Evolutionary conservation across 805 yeast genomes (phyloP), one percentile per base, ranked within the genome.

Genomic region (Ogataea chonburiensis): DNA sequence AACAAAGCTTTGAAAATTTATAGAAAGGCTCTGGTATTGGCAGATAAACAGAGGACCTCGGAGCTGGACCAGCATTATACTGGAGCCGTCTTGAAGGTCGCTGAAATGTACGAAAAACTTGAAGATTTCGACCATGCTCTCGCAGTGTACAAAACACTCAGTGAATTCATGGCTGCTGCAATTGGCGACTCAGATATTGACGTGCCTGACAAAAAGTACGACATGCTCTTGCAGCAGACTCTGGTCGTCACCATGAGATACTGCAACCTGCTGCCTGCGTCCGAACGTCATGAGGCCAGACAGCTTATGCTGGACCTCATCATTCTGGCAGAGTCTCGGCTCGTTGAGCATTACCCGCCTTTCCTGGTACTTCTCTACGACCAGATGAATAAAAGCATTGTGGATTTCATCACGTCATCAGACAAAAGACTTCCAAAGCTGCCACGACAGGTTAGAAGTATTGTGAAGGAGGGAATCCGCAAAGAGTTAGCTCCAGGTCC

Each of bases 51-150:
- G 28, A 68, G 66, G 0, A 53, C 81, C 52, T 73, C 75, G 42
- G 71, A 70, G 6, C 49, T 81, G 24, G 65, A 77, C 32, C 93
- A 86, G 55, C 93, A 85, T 54, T 88, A 83, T 58, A 86, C 96
- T 0, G 95, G 96, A 0, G 73, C 87, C 30, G 89, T 86, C 53
- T 65, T 88, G 58, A 85, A 88, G 52, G 33, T 41, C n/a, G 95
- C 83, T 10, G 94, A 87, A 52, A 79, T 86, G 81, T 84, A 75
- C 56, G 96, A 87, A 34, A 41, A 38, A 17, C 16, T 48, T 12
- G 50, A 45, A 7, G 32, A 50, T n/a, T 46, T 42, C 24, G 55
- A 54, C 30, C 56, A 53, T 27, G 59, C 63, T 2, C 30, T 47
- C 19, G 42, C 40, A 2, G 43, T 56, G 10, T 58, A 58, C 40